Base-by-base conservation (phyloP, 352 stramenopile species). In the Phytophthora pseudosyringae region DNA sequence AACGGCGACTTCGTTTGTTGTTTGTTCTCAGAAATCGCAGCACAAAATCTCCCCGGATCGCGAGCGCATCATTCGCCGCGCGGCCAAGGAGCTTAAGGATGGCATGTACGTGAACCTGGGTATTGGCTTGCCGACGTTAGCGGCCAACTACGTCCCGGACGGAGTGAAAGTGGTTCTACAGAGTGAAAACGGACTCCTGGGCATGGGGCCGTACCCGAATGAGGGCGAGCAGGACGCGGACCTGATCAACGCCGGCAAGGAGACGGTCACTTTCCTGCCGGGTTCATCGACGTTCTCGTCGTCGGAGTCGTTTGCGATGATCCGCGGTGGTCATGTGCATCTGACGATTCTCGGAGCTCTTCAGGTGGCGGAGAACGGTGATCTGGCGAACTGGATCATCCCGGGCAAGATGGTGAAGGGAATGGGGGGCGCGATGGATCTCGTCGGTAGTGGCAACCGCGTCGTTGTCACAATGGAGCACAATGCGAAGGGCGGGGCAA, bases 401-500 rank as follows among this genome's bases (percentile, higher is more conserved):
- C 96, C 96, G 4, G 96, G 96, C 32, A 98, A 98, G 75, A 95
- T 99, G 76, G 80, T 98, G 21, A 99, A 99, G 75, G 97, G 95
- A 62, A 99, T 99, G 97, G 97, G 97, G 21, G 97, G 97, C 53
- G 97, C 97, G 9, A 99, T 99, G 97, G 97, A 99, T 74, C 80
- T 99, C 25, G 96, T 99, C 9, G 93, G 89, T 21, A 93, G 83
- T 25, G 92, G 89, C 28, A 97, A 96, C 54, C 83, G 90, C 50
- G 95, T 99, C 4, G 92, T 99, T 33, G 94, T 99, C 10, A 98
- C 96, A 6, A 99, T 99, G 97, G 95, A 99, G 58, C 97, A 99
- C 74, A 97, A 93, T 35, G 90, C 93, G 25, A 99, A 98, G 78
- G 85, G 91, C 61, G 95, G 94, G 6, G 86, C 78, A 33, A 94